Conservation (phyloP, 805 yeast species). For the Tetrapisispora pingtungensis region DNA sequence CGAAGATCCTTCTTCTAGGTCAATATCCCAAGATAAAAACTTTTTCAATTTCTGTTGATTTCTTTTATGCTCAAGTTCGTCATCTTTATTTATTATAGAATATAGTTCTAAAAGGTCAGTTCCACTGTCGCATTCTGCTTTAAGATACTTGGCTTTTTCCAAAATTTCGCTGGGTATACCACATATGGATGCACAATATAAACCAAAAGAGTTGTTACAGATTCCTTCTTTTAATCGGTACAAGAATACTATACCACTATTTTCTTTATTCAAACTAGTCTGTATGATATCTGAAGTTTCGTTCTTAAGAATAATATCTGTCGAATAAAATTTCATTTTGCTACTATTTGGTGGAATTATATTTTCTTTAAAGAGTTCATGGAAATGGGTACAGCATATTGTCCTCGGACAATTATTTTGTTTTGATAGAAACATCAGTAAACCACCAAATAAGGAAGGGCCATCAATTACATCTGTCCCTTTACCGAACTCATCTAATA, state of each 20-base stretch:
- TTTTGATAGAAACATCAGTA: conserved; percentile 21
- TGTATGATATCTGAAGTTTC: too few species aligned
- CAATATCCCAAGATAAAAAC: conserved; percentile 25
- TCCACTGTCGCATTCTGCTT: conserved; percentile 12
- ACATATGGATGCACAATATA: conserved; percentile 34
- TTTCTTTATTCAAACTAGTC: background rate
- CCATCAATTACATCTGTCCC: conserved; percentile 42
- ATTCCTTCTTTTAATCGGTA: conserved; percentile 28
- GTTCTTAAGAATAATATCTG: conserved; percentile 24
- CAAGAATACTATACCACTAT: conserved; percentile 26
- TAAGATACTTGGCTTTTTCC: conserved; percentile 26
- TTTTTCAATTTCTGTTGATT: conserved; percentile 16
- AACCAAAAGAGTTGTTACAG: conserved; percentile 30
- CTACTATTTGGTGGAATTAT: conserved; percentile 12
- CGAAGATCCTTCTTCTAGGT: conserved; percentile 10
- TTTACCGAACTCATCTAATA: conserved; percentile 47
- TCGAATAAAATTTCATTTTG: conserved; percentile 28
- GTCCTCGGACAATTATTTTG: conserved; percentile 19
- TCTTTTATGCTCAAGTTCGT: conserved; percentile 9
- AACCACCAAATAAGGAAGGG: conserved; percentile 35
- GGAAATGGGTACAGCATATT: conserved; percentile 36
- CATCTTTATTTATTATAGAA: conserved; percentile 9
- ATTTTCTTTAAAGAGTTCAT: conserved; percentile 30
- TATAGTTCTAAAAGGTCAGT: conserved; percentile 14
- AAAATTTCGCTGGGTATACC: conserved; percentile 29